phyloP scores from a whole-genome alignment of 1,284 basidiomycete species.

The Fomitopsis betulina region DNA sequence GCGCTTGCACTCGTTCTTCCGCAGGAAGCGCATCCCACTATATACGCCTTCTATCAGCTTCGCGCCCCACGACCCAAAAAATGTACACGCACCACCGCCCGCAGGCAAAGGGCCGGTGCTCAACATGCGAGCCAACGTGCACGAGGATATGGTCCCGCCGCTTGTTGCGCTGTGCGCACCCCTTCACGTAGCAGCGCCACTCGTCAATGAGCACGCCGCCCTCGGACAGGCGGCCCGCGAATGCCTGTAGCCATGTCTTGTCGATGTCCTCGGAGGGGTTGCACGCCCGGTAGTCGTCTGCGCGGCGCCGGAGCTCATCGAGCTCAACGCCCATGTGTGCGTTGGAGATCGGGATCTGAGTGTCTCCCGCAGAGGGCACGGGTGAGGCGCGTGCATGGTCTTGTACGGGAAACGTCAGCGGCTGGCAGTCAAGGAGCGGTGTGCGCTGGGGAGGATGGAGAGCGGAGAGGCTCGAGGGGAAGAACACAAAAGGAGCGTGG shows the following conservation, averaged over 20 bases:
- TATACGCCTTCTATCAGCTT: neutral
- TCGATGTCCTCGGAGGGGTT: slow-evolving; percentile 54
- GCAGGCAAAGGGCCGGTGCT: slow-evolving; percentile 60
- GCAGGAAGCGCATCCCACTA: slow-evolving; percentile 57
- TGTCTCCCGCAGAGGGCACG: neutral
- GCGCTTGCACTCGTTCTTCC: slow-evolving; percentile 71
- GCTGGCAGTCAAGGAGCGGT: neutral
- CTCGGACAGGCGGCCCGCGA: slow-evolving; percentile 57
- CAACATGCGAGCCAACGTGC: slow-evolving; percentile 65
- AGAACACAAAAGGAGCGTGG: neutral
- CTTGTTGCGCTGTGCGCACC: slow-evolving; percentile 61
- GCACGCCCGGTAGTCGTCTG: slow-evolving; percentile 44
- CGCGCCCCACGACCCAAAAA: neutral
- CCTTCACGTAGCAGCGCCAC: slow-evolving; percentile 60
- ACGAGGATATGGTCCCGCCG: slow-evolving; percentile 67
- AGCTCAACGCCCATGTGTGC: slow-evolving; percentile 56
- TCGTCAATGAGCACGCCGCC: slow-evolving; percentile 52
- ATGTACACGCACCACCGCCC: slow-evolving; percentile 44
- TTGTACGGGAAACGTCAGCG: neutral
- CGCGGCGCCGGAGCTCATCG: slow-evolving; percentile 47
- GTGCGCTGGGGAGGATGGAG: neutral
- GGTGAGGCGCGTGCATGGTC: slow-evolving; percentile 9
- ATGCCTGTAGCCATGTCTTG: slow-evolving; percentile 56
- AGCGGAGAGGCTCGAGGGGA: neutral
- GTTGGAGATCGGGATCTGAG: slow-evolving; percentile 27